These are phyloP conservation scores for Dryas alaskensis DNA, from an alignment of 306 rosid genomes.

Conservation along the genomic window DNA sequence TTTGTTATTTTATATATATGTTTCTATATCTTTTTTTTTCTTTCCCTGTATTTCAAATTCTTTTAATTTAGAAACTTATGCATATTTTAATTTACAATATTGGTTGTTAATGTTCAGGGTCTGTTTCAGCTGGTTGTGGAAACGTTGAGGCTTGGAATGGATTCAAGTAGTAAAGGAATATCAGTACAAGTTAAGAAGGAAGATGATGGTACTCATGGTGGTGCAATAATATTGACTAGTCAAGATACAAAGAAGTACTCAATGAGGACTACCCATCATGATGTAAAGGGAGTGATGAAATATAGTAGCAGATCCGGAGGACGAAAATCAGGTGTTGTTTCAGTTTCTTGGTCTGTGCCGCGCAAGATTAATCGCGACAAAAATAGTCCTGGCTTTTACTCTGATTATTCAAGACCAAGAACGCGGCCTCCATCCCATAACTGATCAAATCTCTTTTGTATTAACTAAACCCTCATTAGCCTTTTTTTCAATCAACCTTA, in stretches of 20 bases:
- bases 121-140: constrained; percentile 13
- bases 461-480: too few relatives aligned
- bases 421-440: constrained; percentile 73
- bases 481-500: too few relatives aligned
- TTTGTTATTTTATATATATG: constrained; percentile 1
- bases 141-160: constrained; percentile 13
- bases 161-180: constrained; percentile 12
- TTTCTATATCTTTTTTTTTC: neutral
- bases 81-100: neutral
- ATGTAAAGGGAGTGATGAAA: neutral
- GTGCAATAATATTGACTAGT: neutral
- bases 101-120: constrained; percentile 7
- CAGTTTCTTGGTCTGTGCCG: constrained; percentile 37
- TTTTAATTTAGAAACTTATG: neutral
- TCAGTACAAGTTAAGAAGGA: neutral
- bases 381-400: constrained; percentile 34
- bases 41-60: neutral
- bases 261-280: neutral
- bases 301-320: neutral
- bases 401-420: constrained; percentile 61
- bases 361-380: constrained; percentile 7
- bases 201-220: neutral
- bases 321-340: constrained; percentile 34
- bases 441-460: constrained; percentile 4
- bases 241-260: constrained; percentile 11